These are phyloP conservation scores for Phlyctochytrium planicorne DNA, from an alignment of 192 early-diverging fungal species.

Conservation along the genomic window DNA sequence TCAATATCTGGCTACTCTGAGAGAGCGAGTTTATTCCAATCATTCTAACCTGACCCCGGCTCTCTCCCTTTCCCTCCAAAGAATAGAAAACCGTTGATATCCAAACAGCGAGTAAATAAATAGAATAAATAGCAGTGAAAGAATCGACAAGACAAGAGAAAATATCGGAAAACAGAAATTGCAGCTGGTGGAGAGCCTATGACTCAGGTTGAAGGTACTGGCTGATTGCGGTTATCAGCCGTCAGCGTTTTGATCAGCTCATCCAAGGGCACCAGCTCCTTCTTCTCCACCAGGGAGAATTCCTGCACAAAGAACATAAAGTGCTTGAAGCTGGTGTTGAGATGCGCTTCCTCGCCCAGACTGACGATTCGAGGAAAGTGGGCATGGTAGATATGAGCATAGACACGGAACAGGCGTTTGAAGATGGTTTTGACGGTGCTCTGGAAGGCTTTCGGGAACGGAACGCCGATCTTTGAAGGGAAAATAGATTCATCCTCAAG, in stretches of 20 bases:
- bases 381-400: conserved; percentile 89
- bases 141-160: no score
- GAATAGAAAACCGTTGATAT: no score
- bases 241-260: conserved; percentile 36
- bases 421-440: conserved; percentile 68
- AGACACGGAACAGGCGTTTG: conserved; percentile 86
- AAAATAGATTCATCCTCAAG: conserved; percentile 85
- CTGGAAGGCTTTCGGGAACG: conserved; percentile 76
- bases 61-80: no score
- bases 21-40: no score
- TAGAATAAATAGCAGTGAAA: no score
- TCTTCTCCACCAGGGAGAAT: conserved; percentile 74
- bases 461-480: conserved; percentile 74
- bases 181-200: no score
- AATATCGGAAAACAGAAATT: no score
- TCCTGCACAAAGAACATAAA: conserved; percentile 91
- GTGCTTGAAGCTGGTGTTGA: conserved; percentile 94
- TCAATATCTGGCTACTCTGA: no score
- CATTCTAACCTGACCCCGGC: no score
- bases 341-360: conserved; percentile 80
- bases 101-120: no score
- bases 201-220: no score
- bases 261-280: conserved; percentile 55
- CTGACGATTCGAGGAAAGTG: conserved; percentile 76
- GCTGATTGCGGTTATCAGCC: no score